These are phyloP conservation scores for Termitomyces eurrhizus DNA, from an alignment of 768 basidiomycete species.

Conservation along the genomic window DNA sequence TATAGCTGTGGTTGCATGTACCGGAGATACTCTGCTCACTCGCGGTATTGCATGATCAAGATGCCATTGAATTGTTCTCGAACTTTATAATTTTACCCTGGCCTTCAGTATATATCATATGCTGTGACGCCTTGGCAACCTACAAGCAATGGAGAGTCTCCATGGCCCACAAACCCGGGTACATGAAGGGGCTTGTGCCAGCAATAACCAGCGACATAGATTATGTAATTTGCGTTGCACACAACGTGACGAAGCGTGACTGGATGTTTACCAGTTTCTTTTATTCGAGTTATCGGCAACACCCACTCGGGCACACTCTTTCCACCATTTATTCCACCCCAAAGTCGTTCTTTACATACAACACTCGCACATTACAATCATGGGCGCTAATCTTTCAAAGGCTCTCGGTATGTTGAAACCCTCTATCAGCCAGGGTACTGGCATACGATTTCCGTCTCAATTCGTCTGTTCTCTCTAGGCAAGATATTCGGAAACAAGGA, in stretches of 20 bases:
- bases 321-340: slow-evolving; percentile 24
- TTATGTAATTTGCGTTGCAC: not conserved
- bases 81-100: too few species aligned
- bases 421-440: slow-evolving; percentile 8
- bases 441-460: slow-evolving; percentile 8
- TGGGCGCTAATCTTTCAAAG: slow-evolving; percentile 89
- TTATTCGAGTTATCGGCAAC: slow-evolving; percentile 9
- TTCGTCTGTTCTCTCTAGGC: slow-evolving; percentile 38
- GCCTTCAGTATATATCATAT: too few species aligned
- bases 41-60: not conserved
- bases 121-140: too few species aligned
- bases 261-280: slow-evolving; percentile 11
- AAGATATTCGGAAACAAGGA: slow-evolving; percentile 98
- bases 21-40: not conserved
- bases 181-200: too few species aligned
- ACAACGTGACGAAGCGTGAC: slow-evolving; percentile 13
- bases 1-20: not conserved
- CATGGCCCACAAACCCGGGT: too few species aligned
- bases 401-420: slow-evolving; percentile 53
- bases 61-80: not conserved
- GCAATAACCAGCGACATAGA: not conserved
- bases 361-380: slow-evolving; percentile 33
- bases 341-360: slow-evolving; percentile 64
- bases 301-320: slow-evolving; percentile 17
- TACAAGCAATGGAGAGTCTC: too few species aligned